phyloP scores from a whole-genome alignment of 129 eudicot species.

The Kitagawia praeruptora region DNA sequence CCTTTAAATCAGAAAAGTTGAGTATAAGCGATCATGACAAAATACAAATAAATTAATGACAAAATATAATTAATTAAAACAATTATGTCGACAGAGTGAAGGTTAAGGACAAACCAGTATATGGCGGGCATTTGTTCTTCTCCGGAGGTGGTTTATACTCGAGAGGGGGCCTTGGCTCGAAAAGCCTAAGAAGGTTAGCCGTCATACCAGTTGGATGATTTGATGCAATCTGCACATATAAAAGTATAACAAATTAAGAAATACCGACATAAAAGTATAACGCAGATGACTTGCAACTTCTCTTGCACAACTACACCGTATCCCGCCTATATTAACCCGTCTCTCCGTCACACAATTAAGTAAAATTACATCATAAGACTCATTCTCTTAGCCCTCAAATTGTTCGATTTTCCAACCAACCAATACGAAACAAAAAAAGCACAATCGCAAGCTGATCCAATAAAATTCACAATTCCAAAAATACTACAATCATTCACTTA shows the following conservation, averaged over 20 bases:
- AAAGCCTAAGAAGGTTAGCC: conserved; percentile 60
- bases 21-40: conserved; percentile 5
- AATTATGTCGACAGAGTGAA: not conserved
- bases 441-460: not conserved
- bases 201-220: conserved; percentile 96
- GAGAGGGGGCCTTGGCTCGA: conserved; percentile 88
- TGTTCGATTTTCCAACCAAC: not conserved
- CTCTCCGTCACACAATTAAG: not conserved
- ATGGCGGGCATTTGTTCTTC: conserved; percentile 90
- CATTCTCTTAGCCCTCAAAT: not conserved
- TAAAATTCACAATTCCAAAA: not conserved
- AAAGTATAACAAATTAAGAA: not conserved
- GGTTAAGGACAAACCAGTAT: conserved; percentile 47
- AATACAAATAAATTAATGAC: not conserved
- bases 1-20: conserved; percentile 21
- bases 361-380: too few species aligned
- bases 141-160: conserved; percentile 93
- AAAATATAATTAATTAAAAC: not conserved
- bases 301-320: not conserved
- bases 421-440: not conserved
- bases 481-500: not conserved
- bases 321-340: not conserved
- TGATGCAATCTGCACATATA: conserved; percentile 66
- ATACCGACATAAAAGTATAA: not conserved
- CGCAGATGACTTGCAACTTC: not conserved